These are phyloP conservation scores for Zangia roseola DNA, from an alignment of 768 basidiomycete genomes.

Conservation along the genomic window DNA sequence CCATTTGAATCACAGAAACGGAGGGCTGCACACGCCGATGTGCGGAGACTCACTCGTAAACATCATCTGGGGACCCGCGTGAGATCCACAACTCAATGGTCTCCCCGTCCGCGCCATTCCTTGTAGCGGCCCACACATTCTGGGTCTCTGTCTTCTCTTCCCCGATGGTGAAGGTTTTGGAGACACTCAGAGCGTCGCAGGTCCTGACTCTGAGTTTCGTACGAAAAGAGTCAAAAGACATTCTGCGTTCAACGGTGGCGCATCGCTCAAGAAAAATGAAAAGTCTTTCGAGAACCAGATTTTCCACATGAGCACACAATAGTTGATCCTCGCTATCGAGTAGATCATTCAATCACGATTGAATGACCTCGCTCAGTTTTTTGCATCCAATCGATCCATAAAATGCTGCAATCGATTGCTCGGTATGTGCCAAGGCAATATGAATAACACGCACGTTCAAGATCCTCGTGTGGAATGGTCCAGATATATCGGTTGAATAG, in stretches of 20 bases:
- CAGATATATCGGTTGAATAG: conserved; percentile 71
- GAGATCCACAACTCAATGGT: conserved; percentile 74
- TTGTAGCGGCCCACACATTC: conserved; percentile 70
- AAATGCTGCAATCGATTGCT: conserved; percentile 50
- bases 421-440: neutral
- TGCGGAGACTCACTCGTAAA: conserved; percentile 72
- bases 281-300: conserved; percentile 73
- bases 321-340: conserved; percentile 47
- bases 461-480: conserved; percentile 84
- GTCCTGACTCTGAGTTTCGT: conserved; percentile 64
- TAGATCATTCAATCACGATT: conserved; percentile 65
- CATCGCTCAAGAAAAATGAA: conserved; percentile 89
- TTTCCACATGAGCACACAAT: conserved; percentile 47
- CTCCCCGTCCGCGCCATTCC: conserved; percentile 49
- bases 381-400: conserved; percentile 73
- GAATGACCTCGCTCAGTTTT: conserved; percentile 69
- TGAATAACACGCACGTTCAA: conserved; percentile 59
- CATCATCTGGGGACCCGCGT: conserved; percentile 66
- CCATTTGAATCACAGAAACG: neutral
- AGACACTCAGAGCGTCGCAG: conserved; percentile 59
- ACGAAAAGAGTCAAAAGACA: conserved; percentile 51
- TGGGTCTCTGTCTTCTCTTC: conserved; percentile 45
- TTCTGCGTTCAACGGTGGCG: conserved; percentile 53
- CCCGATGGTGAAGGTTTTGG: conserved; percentile 55
- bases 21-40: neutral